Base-by-base conservation (phyloP, 2,329 filamentous ascomycete species). In the Metarhizium anisopliae region DNA sequence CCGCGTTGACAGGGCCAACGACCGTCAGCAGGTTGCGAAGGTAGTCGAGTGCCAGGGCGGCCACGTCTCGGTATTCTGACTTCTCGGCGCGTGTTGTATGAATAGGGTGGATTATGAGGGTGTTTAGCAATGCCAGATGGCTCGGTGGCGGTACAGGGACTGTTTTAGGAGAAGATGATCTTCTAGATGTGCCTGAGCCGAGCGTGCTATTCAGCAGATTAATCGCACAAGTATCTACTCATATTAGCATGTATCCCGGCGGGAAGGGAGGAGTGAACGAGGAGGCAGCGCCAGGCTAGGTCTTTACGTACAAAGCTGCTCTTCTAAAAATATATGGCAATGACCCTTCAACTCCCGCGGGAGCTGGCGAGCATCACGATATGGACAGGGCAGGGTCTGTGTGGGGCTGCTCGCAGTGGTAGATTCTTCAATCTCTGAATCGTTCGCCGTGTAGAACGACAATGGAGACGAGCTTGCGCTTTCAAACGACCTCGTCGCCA, bases 81-180 rank as follows among this genome's bases (percentile, higher is more conserved):
- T 83, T 81, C 32, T 79, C 77, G 3, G 86, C 80, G 52, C 89
- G 84, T 3, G 86, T 94, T 1, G 92, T 96, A 60, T 88, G 82
- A 29, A 76, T 73, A 0, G 93, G 93, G 64, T 96, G 90, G 14
- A 94, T 81, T n/a, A 86, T 71, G n/a, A 96, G 76, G 2, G 90
- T 94, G 47, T 80, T 83, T n/a, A 91, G 79, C 8, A 96, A 76
- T 7, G 89, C 85, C 29, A 97, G 76, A 60, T 93, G 85, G 56
- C 83, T 81, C 0, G 87, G 78, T 2, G 87, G 82, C 1, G 93
- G 89, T 18, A 90, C 72, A 56, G 80, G 81, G 11, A 81, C 80
- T 1, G 82, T 75, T 36, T 71, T 72, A 11, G 58, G 50, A 50
- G 55, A 56, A 4, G 59, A 55, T 4, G 58, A 57, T 47, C 61